A percentile compares a stretch with the other conserved stretches of the same genome.
Evolutionary conservation across 2,329 filamentous ascomycete genomes (phyloP).

Genomic region (Cadophora malorum): DNA sequence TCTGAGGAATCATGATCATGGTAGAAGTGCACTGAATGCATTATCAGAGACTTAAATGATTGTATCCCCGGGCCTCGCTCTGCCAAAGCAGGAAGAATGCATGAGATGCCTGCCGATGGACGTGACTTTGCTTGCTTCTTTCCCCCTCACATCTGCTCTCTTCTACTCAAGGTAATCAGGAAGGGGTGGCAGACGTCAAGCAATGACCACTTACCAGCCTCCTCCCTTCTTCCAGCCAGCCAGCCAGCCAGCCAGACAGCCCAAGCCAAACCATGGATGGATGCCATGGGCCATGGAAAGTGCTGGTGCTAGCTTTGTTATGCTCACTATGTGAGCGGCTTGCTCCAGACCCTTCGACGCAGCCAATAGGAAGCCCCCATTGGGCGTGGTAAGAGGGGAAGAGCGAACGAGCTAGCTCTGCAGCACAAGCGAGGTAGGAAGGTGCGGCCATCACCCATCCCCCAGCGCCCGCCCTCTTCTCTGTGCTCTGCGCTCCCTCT

Average conservation of each 20-base stretch:
- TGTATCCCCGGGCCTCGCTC: too few species aligned
- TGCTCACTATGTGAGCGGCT: neutral
- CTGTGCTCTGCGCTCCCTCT: neutral
- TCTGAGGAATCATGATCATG: neutral
- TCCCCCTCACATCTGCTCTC: too few species aligned
- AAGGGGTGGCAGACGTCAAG: neutral
- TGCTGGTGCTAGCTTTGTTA: neutral
- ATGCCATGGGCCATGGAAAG: neutral
- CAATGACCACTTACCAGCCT: neutral
- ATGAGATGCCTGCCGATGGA: too few species aligned
- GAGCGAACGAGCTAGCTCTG: neutral
- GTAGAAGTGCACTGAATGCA: neutral
- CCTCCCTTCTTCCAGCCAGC: neutral
- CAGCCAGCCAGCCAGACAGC: neutral
- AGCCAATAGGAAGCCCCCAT: neutral
- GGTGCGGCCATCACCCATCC: neutral
- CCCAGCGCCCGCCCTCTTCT: neutral
- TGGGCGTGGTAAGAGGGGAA: neutral
- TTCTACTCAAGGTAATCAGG: neutral
- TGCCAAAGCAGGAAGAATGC: too few species aligned
- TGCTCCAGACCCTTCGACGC: neutral
- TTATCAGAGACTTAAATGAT: neutral
- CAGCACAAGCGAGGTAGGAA: neutral
- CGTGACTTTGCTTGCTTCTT: too few species aligned
- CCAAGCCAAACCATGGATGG: neutral